Base-by-base conservation (phyloP, 2,329 filamentous ascomycete genomes). In the Penicillium sp. region DNA sequence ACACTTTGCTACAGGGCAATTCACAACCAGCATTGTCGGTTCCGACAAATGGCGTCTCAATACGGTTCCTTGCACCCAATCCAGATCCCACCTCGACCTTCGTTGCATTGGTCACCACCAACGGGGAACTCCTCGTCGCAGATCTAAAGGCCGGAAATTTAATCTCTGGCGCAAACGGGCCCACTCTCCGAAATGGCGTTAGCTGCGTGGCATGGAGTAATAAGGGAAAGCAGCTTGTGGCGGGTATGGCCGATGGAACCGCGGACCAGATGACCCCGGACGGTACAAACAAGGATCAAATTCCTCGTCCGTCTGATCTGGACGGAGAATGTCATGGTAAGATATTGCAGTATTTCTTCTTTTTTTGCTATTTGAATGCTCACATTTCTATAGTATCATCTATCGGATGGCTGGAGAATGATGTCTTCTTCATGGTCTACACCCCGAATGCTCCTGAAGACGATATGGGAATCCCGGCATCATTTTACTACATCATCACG, bases 181-280 rank as follows among this genome's bases (percentile, higher is more conserved):
- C 81, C 70, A 80, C 88, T 0, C 81, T 96, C 65, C 91, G 89
- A 70, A 82, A 85, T 30, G 88, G 90, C 52, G 93, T 96, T 30
- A 93, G 89, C 73, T 95, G 90, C 70, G 85, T 92, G 6, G 89
- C 91, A 58, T 99, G 96, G 95, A 99, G 95, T 75, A 89, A 87
- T 62, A 92, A 89, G 73, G 95, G 95, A 51, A 99, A 97, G 75
- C 94, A 98, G 74, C 82, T 99, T 46, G 89, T 96, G 48, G 93
- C 92, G 67, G 95, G 96, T 16, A 82, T 95, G 68, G 87, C 83
- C 6, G 87, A 97, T 76, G 95, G 95, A 60, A 88, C 87, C 13
- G 88, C 90, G 55, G 85, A 85, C 58, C 93, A 97, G 75, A 89
- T 98, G 85, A 92, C 91, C 7, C 91, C 90, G 0, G 86, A 92